Evolutionary conservation across 1,284 basidiomycete species (phyloP), one percentile per base, ranked within the genome.

Genomic region (Melampsora americana): DNA sequence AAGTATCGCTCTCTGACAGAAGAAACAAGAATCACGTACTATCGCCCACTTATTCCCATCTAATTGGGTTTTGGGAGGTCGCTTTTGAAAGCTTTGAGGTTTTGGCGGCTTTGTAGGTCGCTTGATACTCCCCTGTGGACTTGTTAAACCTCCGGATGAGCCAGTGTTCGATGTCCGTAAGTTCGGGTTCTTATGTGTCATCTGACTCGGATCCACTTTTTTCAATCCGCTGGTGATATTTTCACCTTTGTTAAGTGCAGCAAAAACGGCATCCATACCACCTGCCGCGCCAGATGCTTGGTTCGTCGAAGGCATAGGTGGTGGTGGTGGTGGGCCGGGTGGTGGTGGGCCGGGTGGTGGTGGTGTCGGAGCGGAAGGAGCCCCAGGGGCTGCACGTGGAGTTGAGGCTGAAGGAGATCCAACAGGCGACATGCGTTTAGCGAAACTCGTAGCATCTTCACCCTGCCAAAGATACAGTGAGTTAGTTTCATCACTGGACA

Each of bases 131-230:
- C 50, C 50, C 50, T 18, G 18, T 53, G 50, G 50, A n/a, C 1
- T 26, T 14, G 32, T 6, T 12, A 48, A 42, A 14, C 28, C 44
- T 7, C 16, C 26, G 14, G 53, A 53, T 18, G n/a, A 80, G 78
- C 82, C 69, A 53, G 84, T 48, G 62, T 86, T 86, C 61, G 90
- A 88, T 30, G 88, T 87, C 53, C 94, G 86, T 59, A 99, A 84
- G 18, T 88, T 87, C 0, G 96, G 95, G 81, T 99, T 99, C 87
- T 99, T 98, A 86, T 99, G 96, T 7, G 94, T 98, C 94, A 95
- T 95, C 83, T 97, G 90, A 79, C 91, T 95, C 84, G 90, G 89
- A 83, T 96, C 93, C 23, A 99, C 96, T 83, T 96, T 98, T 80
- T 91, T 89, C 79, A 99, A 83, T 7, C 91, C 89, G 80, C 91